Conservation (phyloP, 331 rosid species). For the Erythrophleum ivorense region DNA sequence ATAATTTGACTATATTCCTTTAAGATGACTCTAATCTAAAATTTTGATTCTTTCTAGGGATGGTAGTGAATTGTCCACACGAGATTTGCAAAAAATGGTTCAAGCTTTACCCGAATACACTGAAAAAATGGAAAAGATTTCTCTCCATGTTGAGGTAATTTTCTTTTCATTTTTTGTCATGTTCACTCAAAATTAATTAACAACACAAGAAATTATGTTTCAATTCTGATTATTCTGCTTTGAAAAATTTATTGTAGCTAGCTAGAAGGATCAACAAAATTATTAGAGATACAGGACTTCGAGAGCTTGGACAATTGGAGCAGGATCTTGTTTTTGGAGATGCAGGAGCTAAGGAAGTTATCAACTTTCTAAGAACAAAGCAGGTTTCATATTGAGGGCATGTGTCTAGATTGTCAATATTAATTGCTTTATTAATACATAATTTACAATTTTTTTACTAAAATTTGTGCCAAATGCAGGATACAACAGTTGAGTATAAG, state of each 20-base stretch:
- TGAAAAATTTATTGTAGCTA: slow-evolving; percentile 56
- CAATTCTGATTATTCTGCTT: slow-evolving; percentile 42
- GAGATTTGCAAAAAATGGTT: slow-evolving; percentile 97
- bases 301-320: slow-evolving; percentile 92
- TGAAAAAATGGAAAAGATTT: slow-evolving; percentile 89
- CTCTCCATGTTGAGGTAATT: slow-evolving; percentile 94
- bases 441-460: neutral
- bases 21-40: slow-evolving; percentile 27
- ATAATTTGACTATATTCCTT: slow-evolving; percentile 7
- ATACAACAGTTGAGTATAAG: slow-evolving; percentile 68
- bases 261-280: slow-evolving; percentile 88
- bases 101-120: slow-evolving; percentile 97
- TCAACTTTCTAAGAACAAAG: slow-evolving; percentile 72
- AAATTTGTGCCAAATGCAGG: slow-evolving; percentile 52
- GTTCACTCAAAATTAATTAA: slow-evolving; percentile 2
- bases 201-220: neutral
- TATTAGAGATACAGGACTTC: slow-evolving; percentile 71
- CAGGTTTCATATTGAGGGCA: slow-evolving; percentile 62
- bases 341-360: slow-evolving; percentile 94
- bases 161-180: slow-evolving; percentile 38
- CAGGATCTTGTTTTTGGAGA: slow-evolving; percentile 99
- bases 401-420: slow-evolving; percentile 19
- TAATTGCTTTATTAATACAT: slow-evolving; percentile 27
- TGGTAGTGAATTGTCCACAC: slow-evolving; percentile 81
- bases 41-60: slow-evolving; percentile 62